Evolutionary conservation across 2,329 filamentous ascomycete species (phyloP), one percentile per base, ranked within the genome.

Genomic region (Fusarium nisikadoi): DNA sequence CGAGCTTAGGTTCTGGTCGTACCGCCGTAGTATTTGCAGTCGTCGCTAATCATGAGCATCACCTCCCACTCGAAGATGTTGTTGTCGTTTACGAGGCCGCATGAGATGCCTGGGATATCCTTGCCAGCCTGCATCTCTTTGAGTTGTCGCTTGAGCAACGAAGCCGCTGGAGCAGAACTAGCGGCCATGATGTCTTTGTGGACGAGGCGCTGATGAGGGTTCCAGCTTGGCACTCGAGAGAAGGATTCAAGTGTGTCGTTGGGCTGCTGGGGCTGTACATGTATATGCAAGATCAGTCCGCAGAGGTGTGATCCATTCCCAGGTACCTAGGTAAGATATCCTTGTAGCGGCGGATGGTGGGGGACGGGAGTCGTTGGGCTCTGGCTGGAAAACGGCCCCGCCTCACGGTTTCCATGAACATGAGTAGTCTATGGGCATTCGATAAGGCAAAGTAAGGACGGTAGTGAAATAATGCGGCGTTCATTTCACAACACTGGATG

Each of bases 1-100:
- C 29, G 12, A 38, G 38, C 35, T 41, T 38, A 57, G 19, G 43
- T 46, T 56, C 31, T 54, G 39, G 43, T 83, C 89, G 65, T 84
- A 95, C 95, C 95, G 77, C 95, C 95, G 77, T 98, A 98, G 82
- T 93, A 93, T 83, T 95, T 95, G 83, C 93, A 95, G 79, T 97
- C 94, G 77, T 98, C 95, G 70, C 90, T 94, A 74, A 98, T 95
- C 95, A 99, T 98, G 68, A 99, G 90, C 93, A 98, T 97, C 25
- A 98, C 94, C 82, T 98, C 95, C 96, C 96, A 99, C 85, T 97
- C 93, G 75, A 98, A 98, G 14, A 98, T 91, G 80, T 97, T 97
- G 83, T 85, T 92, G 81, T 93, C 93, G 77, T 92, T 91, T 57
- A 95, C 91, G 46, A 99, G 86, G 1, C 96, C 96, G 77, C 94